Evolutionary conservation across 2,329 filamentous ascomycete genomes (phyloP).

Genomic region (Ilyonectria robusta): DNA sequence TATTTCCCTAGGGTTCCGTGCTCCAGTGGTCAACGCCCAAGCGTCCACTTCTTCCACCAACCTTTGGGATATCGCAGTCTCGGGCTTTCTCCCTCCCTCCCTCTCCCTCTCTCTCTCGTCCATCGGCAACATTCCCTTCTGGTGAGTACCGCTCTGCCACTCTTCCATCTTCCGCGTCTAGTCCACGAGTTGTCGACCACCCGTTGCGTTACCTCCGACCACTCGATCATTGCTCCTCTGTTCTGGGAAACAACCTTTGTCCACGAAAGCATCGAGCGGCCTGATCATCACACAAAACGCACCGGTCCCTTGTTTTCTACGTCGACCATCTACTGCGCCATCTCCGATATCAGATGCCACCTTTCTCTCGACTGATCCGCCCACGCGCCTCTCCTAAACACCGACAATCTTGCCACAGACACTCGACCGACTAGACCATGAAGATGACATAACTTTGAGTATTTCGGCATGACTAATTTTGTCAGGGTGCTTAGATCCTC

Average conservation of each 20-base stretch:
- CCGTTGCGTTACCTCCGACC: background rate
- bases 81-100: conserved; percentile 31
- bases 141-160: conserved; percentile 34
- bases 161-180: background rate
- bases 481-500: conserved; percentile 15
- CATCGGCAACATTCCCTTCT: conserved; percentile 39
- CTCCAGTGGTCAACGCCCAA: conserved; percentile 26
- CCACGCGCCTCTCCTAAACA: background rate
- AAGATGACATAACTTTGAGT: background rate
- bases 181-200: conserved; percentile 3
- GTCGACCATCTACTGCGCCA: background rate
- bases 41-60: conserved; percentile 32
- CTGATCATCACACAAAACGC: background rate
- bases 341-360: background rate
- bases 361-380: background rate
- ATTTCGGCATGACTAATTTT: background rate
- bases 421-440: conserved; percentile 1
- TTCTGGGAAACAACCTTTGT: too few relatives aligned
- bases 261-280: background rate
- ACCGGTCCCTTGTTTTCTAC: background rate
- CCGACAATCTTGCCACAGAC: background rate
- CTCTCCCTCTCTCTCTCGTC: conserved; percentile 32
- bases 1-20: conserved; percentile 34
- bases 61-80: conserved; percentile 36
- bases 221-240: background rate